Base-by-base conservation (phyloP, 441 rosid species). In the Hura crepitans region DNA sequence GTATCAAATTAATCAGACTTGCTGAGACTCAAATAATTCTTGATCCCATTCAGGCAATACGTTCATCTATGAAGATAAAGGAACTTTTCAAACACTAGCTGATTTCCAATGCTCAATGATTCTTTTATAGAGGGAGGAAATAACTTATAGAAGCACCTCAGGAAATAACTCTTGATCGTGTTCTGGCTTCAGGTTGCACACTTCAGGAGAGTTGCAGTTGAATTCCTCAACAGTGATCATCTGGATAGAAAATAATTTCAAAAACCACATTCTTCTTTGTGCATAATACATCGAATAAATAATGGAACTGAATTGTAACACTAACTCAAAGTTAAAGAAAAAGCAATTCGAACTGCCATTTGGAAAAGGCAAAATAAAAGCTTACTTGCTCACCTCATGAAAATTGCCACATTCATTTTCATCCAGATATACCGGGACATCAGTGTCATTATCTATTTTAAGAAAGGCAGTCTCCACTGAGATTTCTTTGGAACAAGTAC, bases 401-500 rank as follows among this genome's bases (percentile, higher is more conserved):
- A 72, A 50, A 28, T 30, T 66, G 50, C 68, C 56, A 65, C 55
- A 69, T 77, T 68, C 35, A 62, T 46, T 57, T 53, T 57, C 78
- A 62, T 74, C 84, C 17, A 71, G 33, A 22, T 71, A 57, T 28
- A 68, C 72, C 31, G 51, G 65, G 33, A 66, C 72, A 68, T 77
- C 80, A 72, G 37, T 68, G 61, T 58, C 63, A n/a, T 74, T 76
- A 69, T 77, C 66, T 37, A 47, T 70, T 71, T 83, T 72, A 58
- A 54, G 18, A 51, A 65, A 55, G 28, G 75, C 56, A 50, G 75
- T 68, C 31, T 77, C 81, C 35, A 0, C 62, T 46, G 75, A 69
- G 58, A 67, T 77, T 73, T 73, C 61, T 75, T 66, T 72, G n/a
- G 74, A 75, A 74, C 80, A 83, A 56, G 69, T 74, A 54, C 82